These are phyloP conservation scores for Podaxis mareebaensis DNA, from an alignment of 768 basidiomycete species.

Conservation along the genomic window DNA sequence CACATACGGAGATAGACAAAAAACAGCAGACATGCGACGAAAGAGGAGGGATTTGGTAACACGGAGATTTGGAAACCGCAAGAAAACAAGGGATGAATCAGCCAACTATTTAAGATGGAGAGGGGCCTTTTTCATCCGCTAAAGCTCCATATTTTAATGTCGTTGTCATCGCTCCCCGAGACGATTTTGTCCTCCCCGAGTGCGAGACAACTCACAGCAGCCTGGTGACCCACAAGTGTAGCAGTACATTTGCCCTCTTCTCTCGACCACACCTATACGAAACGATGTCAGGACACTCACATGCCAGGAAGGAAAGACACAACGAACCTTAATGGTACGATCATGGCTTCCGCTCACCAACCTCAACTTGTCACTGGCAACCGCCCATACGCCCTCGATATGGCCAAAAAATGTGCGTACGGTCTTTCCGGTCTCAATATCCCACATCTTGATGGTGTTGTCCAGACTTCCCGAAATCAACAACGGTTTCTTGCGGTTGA, in stretches of 20 bases:
- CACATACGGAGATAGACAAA: neutral
- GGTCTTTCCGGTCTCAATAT: conserved; percentile 81
- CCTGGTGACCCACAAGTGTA: conserved; percentile 92
- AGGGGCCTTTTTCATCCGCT: conserved; percentile 33
- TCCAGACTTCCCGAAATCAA: conserved; percentile 90
- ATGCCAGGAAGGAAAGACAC: conserved; percentile 23
- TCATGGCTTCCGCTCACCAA: conserved; percentile 94
- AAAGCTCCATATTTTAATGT: conserved; percentile 84
- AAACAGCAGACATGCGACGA: neutral
- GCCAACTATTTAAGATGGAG: conserved; percentile 1
- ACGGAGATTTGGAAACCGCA: neutral
- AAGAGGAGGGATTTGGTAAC: neutral
- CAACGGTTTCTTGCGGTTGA: conserved; percentile 57
- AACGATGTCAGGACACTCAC: neutral
- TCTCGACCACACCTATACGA: conserved; percentile 82
- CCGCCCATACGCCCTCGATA: conserved; percentile 97
- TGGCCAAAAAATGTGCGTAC: conserved; percentile 91
- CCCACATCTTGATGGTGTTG: conserved; percentile 96
- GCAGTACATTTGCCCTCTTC: conserved; percentile 86
- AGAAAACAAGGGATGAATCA: conserved; percentile 14
- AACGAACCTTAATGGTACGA: conserved; percentile 86
- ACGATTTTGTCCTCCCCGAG: conserved; percentile 95
- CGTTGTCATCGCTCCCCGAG: conserved; percentile 93
- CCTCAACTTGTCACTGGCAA: conserved; percentile 89
- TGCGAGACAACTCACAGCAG: conserved; percentile 88